phyloP scores from a whole-genome alignment of 345 rosid species.

The Excoecaria agallocha region DNA sequence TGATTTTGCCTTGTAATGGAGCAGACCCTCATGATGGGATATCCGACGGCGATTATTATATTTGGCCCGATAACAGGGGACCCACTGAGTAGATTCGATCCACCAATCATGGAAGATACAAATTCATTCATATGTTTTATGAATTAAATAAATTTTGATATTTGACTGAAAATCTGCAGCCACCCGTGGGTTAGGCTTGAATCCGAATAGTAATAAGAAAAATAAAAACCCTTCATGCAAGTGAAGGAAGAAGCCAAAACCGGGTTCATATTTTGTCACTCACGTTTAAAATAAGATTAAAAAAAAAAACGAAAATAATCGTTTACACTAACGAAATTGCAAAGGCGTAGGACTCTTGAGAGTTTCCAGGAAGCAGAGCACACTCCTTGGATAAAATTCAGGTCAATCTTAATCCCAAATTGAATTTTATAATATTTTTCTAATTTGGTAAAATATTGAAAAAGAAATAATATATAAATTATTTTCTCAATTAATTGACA shows the following conservation, averaged over 20 bases:
- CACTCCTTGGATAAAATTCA: background rate
- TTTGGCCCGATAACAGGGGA: background rate
- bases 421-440: background rate
- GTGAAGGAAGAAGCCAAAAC: background rate
- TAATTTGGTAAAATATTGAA: too few species aligned
- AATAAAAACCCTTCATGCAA: background rate
- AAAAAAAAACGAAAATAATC: background rate
- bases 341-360: background rate
- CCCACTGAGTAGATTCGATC: slow-evolving; percentile 10
- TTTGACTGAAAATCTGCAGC: background rate
- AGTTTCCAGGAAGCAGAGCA: background rate
- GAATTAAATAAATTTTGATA: too few species aligned
- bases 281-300: background rate
- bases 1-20: background rate
- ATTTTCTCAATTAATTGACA: too few species aligned
- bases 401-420: background rate
- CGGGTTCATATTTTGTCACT: background rate
- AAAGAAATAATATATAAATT: too few species aligned
- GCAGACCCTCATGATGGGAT: background rate
- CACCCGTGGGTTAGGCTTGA: background rate
- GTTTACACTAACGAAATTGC: slow-evolving; percentile 8
- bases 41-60: too few species aligned
- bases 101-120: slow-evolving; percentile 11
- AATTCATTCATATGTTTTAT: background rate
- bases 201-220: background rate